These are phyloP conservation scores for Straminergon stramineum DNA, from an alignment of 225 moss, liverwort and hornwort genomes.

Conservation along the genomic window DNA sequence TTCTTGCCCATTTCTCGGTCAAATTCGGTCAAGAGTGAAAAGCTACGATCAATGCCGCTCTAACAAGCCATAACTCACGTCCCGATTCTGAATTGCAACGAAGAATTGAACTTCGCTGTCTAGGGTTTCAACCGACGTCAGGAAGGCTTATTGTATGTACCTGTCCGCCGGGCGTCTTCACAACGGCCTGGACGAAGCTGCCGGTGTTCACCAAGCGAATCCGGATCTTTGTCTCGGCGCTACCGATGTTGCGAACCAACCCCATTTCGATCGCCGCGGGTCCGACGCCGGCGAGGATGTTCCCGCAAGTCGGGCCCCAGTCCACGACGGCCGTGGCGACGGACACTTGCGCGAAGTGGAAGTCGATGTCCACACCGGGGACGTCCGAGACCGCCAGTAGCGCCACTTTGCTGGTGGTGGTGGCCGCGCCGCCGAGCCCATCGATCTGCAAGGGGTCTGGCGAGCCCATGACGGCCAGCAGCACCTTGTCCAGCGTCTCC, in stretches of 20 bases:
- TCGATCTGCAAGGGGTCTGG: slow-evolving; percentile 36
- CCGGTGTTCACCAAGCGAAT: slow-evolving; percentile 46
- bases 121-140: background rate
- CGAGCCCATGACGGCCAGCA: slow-evolving; percentile 48
- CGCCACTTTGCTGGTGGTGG: slow-evolving; percentile 56
- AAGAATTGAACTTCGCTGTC: background rate
- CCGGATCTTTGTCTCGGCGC: slow-evolving; percentile 9
- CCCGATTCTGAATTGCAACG: background rate
- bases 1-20: background rate
- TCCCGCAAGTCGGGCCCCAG: slow-evolving; percentile 54
- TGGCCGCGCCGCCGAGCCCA: slow-evolving; percentile 42
- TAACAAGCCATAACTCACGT: background rate
- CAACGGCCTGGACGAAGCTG: slow-evolving; percentile 23
- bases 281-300: slow-evolving; percentile 53
- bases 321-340: slow-evolving; percentile 23
- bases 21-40: background rate
- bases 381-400: slow-evolving; percentile 15
- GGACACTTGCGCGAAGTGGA: slow-evolving; percentile 38
- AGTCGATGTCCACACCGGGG: slow-evolving; percentile 34
- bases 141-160: background rate
- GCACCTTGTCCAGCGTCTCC: slow-evolving; percentile 20
- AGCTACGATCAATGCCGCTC: background rate
- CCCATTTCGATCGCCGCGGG: slow-evolving; percentile 69
- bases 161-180: slow-evolving; percentile 25
- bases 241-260: slow-evolving; percentile 3